Evolutionary conservation across 768 basidiomycete genomes (phyloP), one percentile per base, ranked within the genome.

Genomic region (Panaeolus cyanescens): DNA sequence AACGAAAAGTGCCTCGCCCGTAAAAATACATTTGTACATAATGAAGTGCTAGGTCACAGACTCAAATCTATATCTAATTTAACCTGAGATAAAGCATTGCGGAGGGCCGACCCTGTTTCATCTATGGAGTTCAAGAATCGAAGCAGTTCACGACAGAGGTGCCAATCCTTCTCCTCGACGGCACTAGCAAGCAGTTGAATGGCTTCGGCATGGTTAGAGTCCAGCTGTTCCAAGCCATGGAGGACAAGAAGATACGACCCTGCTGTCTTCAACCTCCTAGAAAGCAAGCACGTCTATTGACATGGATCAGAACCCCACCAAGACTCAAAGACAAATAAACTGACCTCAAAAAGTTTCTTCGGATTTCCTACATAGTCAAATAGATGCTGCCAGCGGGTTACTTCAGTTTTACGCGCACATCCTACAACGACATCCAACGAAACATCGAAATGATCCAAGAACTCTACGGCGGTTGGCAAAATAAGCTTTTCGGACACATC

Each of bases 371-470:
- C 95, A 32, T 93, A 83, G 59, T 87, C 86, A 72, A 99, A 99
- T 37, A 99, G 77, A 58, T 89, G 84, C 50, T 85, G 84, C 97
- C 97, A 99, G 55, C 91, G 76, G 4, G 92, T 89, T 70, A 96
- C 84, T 75, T 99, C 97, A 5, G 94, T 98, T 78, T 99, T 99
- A 57, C 97, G 82, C 19, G 97, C 96, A 68, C 96, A 98, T 5
- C 92, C 90, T 9, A 98, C 96, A 12, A 99, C 93, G 6, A 99
- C 95, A 61, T 98, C 95, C 59, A 98, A 75, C 5, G 91, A 85
- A 56, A 85, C 91, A 62, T 96, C 92, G 70, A 99, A 99, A 71
- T 98, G 88, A 69, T 99, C 97, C 64, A 99, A 77, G 69, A 99
- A 98, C 64, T 94, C 92, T 63, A 99, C 81, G 8, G 91, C 89